Evolutionary conservation across 192 early-diverging fungal species (phyloP), one percentile per base, ranked within the genome.

Genomic region (Coemansia sp.): DNA sequence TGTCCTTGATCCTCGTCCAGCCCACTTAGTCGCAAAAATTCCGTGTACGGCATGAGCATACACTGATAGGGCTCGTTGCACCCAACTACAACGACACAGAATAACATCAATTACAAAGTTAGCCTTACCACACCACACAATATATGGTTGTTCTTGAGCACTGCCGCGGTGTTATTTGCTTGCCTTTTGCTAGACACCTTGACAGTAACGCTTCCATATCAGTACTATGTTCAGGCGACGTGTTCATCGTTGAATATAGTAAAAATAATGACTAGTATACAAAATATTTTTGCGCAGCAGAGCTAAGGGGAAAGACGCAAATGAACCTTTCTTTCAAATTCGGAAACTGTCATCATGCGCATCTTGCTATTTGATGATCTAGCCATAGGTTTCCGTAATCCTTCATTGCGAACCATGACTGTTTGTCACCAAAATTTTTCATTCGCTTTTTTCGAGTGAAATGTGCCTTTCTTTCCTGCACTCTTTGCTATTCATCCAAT

Each of bases 111-210:
- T 29, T 31, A 20, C 35, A 37, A 30, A 40, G 46, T 49, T 49
- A 49, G 46, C 12, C 23, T 49, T 5, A 40, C 15, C 15, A 15
- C 37, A 40, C 37, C 4, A 21, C 4, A 13, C 61, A 6, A 35
- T n/a, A 25, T 25, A 30, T 23, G 5, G 1, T 29, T n/a, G 15
- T 2, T 7, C 40, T n/a, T 61, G 34, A 21, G 2, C 10, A 16
- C 10, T 39, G n/a, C n/a, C n/a, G n/a, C n/a, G n/a, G n/a, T n/a
- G n/a, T n/a, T 3, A 20, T 34, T 30, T 30, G 37, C 55, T 62
- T 71, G 61, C 70, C 58, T 53, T 67, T 74, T 16, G 68, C 30
- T 46, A 71, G 33, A 31, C 62, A 70, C 34, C 61, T 67, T 20
- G 65, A 28, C 16, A 80, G 45, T 37, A 68, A 29, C n/a, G 39